Percentiles rank a stretch among this genome's conserved stretches.
phyloP scores from a whole-genome alignment of 768 basidiomycete genomes.

The Boletus rubroflammeus region DNA sequence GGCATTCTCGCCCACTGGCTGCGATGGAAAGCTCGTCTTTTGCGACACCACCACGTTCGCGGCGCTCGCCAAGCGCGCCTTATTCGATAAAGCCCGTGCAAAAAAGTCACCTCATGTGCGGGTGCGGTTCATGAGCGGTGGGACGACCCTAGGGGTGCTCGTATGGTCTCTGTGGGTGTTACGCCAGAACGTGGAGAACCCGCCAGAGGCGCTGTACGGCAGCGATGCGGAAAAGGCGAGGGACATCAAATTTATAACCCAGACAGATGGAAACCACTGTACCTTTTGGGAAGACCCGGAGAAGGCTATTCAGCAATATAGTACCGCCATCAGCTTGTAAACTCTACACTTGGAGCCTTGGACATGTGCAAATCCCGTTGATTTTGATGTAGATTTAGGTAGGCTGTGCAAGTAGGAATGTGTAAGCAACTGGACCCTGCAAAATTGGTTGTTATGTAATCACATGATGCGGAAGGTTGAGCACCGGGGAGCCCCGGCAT shows the following conservation, averaged over 20 bases:
- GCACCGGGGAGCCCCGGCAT: too few species aligned
- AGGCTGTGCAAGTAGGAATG: neutral
- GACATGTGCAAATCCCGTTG: neutral
- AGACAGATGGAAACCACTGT: conserved; percentile 24
- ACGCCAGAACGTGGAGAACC: conserved; percentile 4
- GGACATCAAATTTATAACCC: conserved; percentile 13
- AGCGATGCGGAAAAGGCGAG: conserved; percentile 17
- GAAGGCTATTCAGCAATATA: conserved; percentile 19
- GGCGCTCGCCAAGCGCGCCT: conserved; percentile 10
- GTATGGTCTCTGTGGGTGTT: conserved; percentile 15
- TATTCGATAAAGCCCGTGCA: conserved; percentile 15
- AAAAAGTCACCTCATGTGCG: conserved; percentile 9
- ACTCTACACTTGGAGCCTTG: neutral
- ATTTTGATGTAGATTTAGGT: neutral
- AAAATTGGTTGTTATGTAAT: too few species aligned
- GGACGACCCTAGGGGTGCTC: conserved; percentile 4
- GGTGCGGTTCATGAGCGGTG: conserved; percentile 20
- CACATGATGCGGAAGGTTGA: too few species aligned
- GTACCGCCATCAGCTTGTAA: conserved; percentile 6
- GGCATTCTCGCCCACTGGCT: conserved; percentile 2
- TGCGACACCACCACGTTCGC: conserved; percentile 10
- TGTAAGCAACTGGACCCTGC: neutral
- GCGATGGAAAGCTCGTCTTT: conserved; percentile 10
- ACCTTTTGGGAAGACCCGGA: conserved; percentile 24
- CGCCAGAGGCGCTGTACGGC: conserved; percentile 9